A percentile compares a stretch with the other conserved stretches of the same genome.
These are phyloP conservation scores for Metschnikowia koreensis DNA, from an alignment of 805 yeast species.

Conservation along the genomic window DNA sequence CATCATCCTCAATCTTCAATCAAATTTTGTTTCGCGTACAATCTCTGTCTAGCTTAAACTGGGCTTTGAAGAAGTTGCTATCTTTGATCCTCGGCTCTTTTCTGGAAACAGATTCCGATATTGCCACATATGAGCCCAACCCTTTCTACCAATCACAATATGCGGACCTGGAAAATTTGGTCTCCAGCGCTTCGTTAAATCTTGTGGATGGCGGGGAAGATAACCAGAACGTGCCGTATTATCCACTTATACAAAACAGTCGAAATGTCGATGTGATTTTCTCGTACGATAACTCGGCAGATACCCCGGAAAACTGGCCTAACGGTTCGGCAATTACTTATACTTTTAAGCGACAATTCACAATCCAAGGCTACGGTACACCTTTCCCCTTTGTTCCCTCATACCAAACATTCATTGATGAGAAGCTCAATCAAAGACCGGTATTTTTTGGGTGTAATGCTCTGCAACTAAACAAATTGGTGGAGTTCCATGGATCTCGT, in stretches of 20 bases:
- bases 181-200: conserved; percentile 40
- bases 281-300: conserved; percentile 68
- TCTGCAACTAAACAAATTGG: conserved; percentile 7
- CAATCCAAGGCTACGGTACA: conserved; percentile 18
- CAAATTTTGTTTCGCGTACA: conserved; percentile 59
- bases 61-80: conserved; percentile 23
- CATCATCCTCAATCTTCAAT: conserved; percentile 80
- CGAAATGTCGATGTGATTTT: conserved; percentile 62
- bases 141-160: conserved; percentile 54
- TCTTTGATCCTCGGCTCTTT: conserved; percentile 29
- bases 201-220: conserved; percentile 84
- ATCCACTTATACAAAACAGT: conserved; percentile 61
- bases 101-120: conserved; percentile 55
- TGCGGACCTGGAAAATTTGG: conserved; percentile 33
- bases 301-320: conserved; percentile 62
- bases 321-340: conserved; percentile 58
- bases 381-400: conserved; percentile 20
- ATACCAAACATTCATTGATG: conserved; percentile 5
- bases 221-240: conserved; percentile 64
- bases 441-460: conserved; percentile 20
- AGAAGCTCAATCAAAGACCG: conserved; percentile 9
- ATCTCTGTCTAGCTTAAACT: conserved; percentile 24
- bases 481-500: conserved; percentile 7
- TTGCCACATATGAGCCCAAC: conserved; percentile 70
- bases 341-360: conserved; percentile 56